phyloP scores from a whole-genome alignment of 805 yeast species.

The Lipomyces oligophaga region DNA sequence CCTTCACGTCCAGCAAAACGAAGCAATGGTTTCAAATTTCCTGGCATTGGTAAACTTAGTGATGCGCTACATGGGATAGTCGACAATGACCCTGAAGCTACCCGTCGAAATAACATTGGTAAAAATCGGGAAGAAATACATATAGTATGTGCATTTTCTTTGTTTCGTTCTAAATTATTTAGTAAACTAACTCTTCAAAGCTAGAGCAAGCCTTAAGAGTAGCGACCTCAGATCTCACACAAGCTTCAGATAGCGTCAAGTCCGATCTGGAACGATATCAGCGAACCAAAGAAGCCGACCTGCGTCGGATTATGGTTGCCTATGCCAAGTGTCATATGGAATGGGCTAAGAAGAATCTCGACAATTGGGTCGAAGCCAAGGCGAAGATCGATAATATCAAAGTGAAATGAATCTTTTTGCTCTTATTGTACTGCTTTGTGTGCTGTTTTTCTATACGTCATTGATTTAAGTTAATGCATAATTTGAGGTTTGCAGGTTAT shows the following conservation, averaged over 20 bases:
- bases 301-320: slow-evolving; percentile 49
- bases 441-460: too few species aligned
- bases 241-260: slow-evolving; percentile 46
- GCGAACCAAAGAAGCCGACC: slow-evolving; percentile 47
- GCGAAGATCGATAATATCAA: slow-evolving; percentile 29
- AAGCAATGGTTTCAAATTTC: slow-evolving; percentile 48
- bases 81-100: slow-evolving; percentile 63
- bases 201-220: slow-evolving; percentile 48
- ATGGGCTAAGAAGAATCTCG: slow-evolving; percentile 66
- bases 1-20: slow-evolving; percentile 29
- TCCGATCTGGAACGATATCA: slow-evolving; percentile 47
- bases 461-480: too few species aligned
- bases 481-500: too few species aligned
- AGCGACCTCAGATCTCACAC: slow-evolving; percentile 51
- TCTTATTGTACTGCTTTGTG: too few species aligned
- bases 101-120: slow-evolving; percentile 50
- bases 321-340: slow-evolving; percentile 55
- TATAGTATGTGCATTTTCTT: slow-evolving; percentile 9
- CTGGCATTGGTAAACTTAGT: slow-evolving; percentile 51
- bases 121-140: slow-evolving; percentile 46
- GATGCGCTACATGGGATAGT: slow-evolving; percentile 56
- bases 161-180: neutral
- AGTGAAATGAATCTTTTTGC: slow-evolving; percentile 7
- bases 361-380: slow-evolving; percentile 63
- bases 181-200: slow-evolving; percentile 3